Conservation (phyloP, 257 asterid species). For the Solanum arcanum region DNA sequence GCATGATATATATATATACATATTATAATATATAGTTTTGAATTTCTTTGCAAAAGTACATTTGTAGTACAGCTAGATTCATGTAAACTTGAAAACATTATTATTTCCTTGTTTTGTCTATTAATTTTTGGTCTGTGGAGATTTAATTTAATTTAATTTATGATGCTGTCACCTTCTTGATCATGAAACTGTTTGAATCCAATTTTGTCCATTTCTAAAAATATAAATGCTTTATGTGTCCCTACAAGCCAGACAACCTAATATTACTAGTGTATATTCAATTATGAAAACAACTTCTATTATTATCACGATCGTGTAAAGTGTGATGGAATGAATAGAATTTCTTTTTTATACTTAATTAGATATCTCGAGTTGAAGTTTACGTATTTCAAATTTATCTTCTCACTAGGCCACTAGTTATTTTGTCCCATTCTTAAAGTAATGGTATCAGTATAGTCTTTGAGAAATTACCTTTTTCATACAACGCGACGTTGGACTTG, state of each 20-base stretch:
- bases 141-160: not conserved
- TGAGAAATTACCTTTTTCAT: not conserved
- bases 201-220: not conserved
- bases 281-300: not conserved
- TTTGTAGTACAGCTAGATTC: not conserved
- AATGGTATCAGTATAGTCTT: no score
- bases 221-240: not conserved
- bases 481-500: not conserved
- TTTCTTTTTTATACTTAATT: not conserved
- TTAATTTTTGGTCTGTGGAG: not conserved
- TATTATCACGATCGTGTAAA: no score
- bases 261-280: not conserved
- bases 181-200: not conserved
- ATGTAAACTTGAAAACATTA: not conserved
- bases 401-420: not conserved
- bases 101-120: not conserved
- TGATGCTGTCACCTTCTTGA: not conserved
- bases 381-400: not conserved
- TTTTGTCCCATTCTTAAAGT: not conserved
- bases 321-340: accelerated
- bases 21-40: not conserved
- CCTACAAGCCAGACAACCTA: not conserved
- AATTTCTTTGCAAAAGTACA: not conserved
- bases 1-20: not conserved
- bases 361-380: not conserved